Evolutionary conservation across 257 asterid genomes (phyloP).

Genomic region (Nyctanthes arbortristis): DNA sequence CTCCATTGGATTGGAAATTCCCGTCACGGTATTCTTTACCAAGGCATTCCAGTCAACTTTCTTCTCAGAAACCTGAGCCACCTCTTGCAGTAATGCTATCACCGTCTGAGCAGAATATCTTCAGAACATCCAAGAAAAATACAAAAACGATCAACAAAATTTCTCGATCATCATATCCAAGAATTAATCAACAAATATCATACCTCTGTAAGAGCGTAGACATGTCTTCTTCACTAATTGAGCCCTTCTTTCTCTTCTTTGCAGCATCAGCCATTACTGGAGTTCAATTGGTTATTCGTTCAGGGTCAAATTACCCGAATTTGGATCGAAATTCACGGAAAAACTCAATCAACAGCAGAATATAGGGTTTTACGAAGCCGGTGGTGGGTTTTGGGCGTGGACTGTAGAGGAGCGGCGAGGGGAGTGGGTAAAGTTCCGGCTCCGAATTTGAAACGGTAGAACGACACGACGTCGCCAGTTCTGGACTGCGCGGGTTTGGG

Average conservation of each 20-base stretch:
- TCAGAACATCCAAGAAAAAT: not conserved
- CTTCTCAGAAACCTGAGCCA: slow-evolving; percentile 50
- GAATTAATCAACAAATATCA: not conserved
- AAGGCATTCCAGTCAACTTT: slow-evolving; percentile 72
- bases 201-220: slow-evolving; percentile 62
- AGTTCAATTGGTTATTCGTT: slow-evolving; percentile 11
- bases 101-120: slow-evolving; percentile 66
- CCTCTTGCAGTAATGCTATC: slow-evolving; percentile 68
- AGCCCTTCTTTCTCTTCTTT: slow-evolving; percentile 51
- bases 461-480: not conserved
- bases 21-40: slow-evolving; percentile 66
- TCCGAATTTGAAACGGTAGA: not conserved
- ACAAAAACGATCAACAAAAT: not conserved
- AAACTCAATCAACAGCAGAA: not conserved
- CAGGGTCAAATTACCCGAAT: not conserved
- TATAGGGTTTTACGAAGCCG: not conserved
- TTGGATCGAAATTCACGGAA: not conserved
- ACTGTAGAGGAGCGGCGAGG: no score
- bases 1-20: slow-evolving; percentile 71
- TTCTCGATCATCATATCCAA: not conserved
- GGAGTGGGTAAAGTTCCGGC: not conserved
- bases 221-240: slow-evolving; percentile 58
- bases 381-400: no score
- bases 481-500: not conserved
- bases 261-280: slow-evolving; percentile 55